These are phyloP conservation scores for Phaeotremella fagi DNA, from an alignment of 768 basidiomycete species.

Conservation along the genomic window DNA sequence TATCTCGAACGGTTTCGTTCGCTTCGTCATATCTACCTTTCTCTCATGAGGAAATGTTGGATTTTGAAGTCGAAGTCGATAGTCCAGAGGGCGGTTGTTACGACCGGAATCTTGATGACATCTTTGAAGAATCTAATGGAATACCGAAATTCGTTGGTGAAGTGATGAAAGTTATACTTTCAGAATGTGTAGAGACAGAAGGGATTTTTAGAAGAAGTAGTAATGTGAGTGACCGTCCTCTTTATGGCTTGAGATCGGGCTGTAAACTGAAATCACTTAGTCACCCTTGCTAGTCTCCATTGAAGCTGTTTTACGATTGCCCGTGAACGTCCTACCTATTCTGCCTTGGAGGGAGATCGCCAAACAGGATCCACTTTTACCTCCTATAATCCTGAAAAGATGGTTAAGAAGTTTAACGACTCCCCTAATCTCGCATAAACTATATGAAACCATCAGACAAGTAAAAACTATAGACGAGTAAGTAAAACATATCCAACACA, in stretches of 20 bases:
- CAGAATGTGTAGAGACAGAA: slow-evolving; percentile 18
- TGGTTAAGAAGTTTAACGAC: slow-evolving; percentile 8
- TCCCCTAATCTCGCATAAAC: slow-evolving; percentile 12
- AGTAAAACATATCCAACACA: slow-evolving; percentile 3
- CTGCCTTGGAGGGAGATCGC: slow-evolving; percentile 33
- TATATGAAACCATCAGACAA: slow-evolving; percentile 18
- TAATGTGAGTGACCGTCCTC: slow-evolving; percentile 20
- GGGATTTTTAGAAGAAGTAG: slow-evolving; percentile 31
- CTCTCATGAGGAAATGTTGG: too few species aligned
- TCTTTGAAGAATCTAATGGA: too few species aligned
- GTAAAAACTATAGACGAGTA: slow-evolving; percentile 12
- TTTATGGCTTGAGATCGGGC: neutral
- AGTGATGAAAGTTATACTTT: slow-evolving; percentile 24
- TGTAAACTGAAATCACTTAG: slow-evolving; percentile 2
- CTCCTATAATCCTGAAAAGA: slow-evolving; percentile 25
- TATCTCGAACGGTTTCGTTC: slow-evolving; percentile 6
- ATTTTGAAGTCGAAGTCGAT: too few species aligned
- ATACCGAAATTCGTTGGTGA: slow-evolving; percentile 15
- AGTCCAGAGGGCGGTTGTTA: slow-evolving; percentile 12
- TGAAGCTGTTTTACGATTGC: slow-evolving; percentile 19
- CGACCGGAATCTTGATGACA: slow-evolving; percentile 9
- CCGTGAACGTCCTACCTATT: slow-evolving; percentile 18
- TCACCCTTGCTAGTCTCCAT: slow-evolving; percentile 16
- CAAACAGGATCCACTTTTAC: slow-evolving; percentile 23
- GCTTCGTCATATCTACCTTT: too few species aligned